These are phyloP conservation scores for Xylariales sp. DNA, from an alignment of 2,329 filamentous ascomycete genomes.

Conservation along the genomic window DNA sequence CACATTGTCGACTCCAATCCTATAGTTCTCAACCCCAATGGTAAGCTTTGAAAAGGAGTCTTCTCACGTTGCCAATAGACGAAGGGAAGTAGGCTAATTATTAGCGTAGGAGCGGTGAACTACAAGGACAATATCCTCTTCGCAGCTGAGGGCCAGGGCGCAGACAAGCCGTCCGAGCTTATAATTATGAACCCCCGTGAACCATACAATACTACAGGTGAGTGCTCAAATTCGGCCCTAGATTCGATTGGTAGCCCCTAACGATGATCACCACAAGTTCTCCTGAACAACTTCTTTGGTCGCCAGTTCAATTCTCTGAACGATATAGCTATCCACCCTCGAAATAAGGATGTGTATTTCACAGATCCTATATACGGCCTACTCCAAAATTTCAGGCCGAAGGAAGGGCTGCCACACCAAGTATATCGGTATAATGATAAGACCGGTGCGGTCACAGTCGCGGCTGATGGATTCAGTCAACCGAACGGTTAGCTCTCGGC, in stretches of 20 bases:
- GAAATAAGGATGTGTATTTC: conserved; percentile 71
- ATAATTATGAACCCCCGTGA: conserved; percentile 57
- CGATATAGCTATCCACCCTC: conserved; percentile 65
- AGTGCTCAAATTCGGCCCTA: background rate
- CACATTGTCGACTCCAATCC: conserved; percentile 57
- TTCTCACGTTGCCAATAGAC: background rate
- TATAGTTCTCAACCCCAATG: conserved; percentile 62
- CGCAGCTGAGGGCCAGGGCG: conserved; percentile 62
- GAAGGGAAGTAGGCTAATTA: background rate
- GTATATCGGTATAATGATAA: conserved; percentile 66
- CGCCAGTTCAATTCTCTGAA: conserved; percentile 71
- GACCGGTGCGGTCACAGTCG: conserved; percentile 63
- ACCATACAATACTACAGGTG: conserved; percentile 64
- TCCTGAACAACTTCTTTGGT: conserved; percentile 70
- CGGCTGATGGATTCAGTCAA: conserved; percentile 67
- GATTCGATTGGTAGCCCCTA: conserved; percentile 10
- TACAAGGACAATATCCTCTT: conserved; percentile 63
- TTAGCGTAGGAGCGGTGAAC: conserved; percentile 59
- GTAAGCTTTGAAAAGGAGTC: conserved; percentile 45
- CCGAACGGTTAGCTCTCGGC: conserved; percentile 59
- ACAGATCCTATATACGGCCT: conserved; percentile 70
- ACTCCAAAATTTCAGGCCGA: conserved; percentile 66
- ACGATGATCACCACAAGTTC: conserved; percentile 46
- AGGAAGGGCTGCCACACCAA: conserved; percentile 65
- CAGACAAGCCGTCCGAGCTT: conserved; percentile 53